Percentiles rank a stretch among this genome's conserved stretches.
These are phyloP conservation scores for Antrodiella citrinella DNA, from an alignment of 768 basidiomycete species.

Conservation along the genomic window DNA sequence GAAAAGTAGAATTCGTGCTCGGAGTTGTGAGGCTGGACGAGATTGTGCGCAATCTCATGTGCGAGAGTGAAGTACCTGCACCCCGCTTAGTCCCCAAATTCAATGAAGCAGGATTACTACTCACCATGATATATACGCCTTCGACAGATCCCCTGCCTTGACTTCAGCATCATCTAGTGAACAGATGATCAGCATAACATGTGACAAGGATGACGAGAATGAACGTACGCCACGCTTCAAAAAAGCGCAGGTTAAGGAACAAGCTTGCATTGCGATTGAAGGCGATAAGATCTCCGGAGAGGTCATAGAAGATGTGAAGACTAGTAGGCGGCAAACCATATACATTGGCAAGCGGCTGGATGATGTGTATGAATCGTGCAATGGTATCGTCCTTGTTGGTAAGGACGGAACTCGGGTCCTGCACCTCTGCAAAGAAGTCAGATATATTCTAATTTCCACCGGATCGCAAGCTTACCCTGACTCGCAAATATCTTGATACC, in stretches of 20 bases:
- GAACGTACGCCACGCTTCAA: constrained; percentile 77
- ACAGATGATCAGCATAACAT: not conserved
- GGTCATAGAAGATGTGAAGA: constrained; percentile 84
- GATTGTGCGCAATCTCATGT: constrained; percentile 90
- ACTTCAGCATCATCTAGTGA: constrained; percentile 67
- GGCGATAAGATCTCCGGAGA: constrained; percentile 74
- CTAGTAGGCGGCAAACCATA: constrained; percentile 69
- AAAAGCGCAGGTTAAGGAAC: constrained; percentile 84
- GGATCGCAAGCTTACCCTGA: constrained; percentile 35
- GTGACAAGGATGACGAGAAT: not conserved
- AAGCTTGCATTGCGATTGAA: constrained; percentile 89
- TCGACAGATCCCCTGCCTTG: constrained; percentile 35
- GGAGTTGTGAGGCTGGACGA: constrained; percentile 80
- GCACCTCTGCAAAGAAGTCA: constrained; percentile 39
- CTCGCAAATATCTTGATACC: constrained; percentile 56
- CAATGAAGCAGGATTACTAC: constrained; percentile 10
- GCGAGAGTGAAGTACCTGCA: constrained; percentile 84
- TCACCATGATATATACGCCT: constrained; percentile 80
- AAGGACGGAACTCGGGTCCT: constrained; percentile 42
- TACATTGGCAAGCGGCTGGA: constrained; percentile 56
- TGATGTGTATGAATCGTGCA: constrained; percentile 65
- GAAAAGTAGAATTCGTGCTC: constrained; percentile 95
- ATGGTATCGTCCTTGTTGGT: constrained; percentile 45
- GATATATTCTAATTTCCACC: not conserved
- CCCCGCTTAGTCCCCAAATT: not conserved